Evolutionary conservation across 2,329 filamentous ascomycete species (phyloP), one percentile per base, ranked within the genome.

Genomic region (Pseudocercospora eumusae): DNA sequence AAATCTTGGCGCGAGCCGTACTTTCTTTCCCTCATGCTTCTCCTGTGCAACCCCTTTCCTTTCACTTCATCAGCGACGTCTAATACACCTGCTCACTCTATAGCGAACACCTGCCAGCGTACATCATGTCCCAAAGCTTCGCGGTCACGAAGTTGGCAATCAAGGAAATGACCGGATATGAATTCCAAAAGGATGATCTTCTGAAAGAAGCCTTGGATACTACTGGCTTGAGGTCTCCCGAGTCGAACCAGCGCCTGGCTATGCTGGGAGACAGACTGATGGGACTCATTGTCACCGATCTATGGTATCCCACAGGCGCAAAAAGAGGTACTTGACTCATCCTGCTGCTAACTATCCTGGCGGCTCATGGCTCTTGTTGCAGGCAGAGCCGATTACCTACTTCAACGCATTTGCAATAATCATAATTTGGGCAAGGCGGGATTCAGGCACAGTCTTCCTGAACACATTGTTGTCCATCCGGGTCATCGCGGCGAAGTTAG

Each of bases 241-340:
- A 64, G 15, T 64, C 64, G 7, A 67, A 68, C 59, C 62, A 59
- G 40, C 50, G 64, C 23, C 60, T 68, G 13, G 64, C 66, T 9
- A n/a, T 68, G 8, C 58, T 68, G 15, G 66, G 65, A 10, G 63
- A 67, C 40, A 52, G 57, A 5, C 18, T 67, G 18, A 52, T 68
- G 4, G 59, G 61, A 13, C 54, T 57, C 33, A 54, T 63, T 13
- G 45, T 68, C 9, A 27, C 64, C 6, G 57, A 65, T 7, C 55
- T 60, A 13, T 67, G 66, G 64, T 68, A 68, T 47, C n/a, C n/a
- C n/a, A n/a, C n/a, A n/a, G n/a, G n/a, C n/a, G n/a, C n/a, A n/a
- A n/a, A n/a, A n/a, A n/a, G n/a, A n/a, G n/a, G n/a, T n/a, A n/a
- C n/a, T n/a, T n/a, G n/a, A n/a, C n/a, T n/a, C n/a, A n/a, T n/a